Evolutionary conservation across 129 eudicot species (phyloP).

Genomic region (Lonicera japonica): DNA sequence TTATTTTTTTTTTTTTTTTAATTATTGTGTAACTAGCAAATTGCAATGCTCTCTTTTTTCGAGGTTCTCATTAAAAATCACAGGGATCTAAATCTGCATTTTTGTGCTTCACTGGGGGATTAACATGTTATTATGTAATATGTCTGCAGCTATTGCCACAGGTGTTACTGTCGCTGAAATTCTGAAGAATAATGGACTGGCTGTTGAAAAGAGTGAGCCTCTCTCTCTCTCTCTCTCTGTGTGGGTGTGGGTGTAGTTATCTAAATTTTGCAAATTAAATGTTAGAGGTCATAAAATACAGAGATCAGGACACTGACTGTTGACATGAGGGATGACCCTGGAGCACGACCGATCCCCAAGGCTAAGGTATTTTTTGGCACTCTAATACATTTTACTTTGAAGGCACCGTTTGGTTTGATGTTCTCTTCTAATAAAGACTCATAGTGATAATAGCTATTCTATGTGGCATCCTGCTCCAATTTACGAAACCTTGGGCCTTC

Average conservation of each 20-base stretch:
- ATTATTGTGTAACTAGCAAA: background rate
- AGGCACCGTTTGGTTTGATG: too few relatives aligned
- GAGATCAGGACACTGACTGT: conserved; percentile 48
- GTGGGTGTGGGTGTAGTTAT: too few relatives aligned
- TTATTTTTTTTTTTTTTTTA: too few relatives aligned
- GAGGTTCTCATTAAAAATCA: background rate
- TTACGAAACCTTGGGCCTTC: too few relatives aligned
- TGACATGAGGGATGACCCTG: conserved; percentile 47
- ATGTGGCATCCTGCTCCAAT: too few relatives aligned
- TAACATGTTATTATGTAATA: background rate
- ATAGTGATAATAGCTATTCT: too few relatives aligned
- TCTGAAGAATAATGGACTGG: conserved; percentile 54
- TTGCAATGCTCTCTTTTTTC: background rate
- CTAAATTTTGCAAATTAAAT: background rate
- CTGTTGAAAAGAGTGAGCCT: conserved; percentile 40
- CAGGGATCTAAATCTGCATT: background rate
- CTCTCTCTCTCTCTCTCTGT: background rate
- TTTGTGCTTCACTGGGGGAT: background rate
- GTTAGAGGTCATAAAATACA: background rate
- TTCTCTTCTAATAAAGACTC: too few relatives aligned
- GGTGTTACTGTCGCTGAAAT: conserved; percentile 54
- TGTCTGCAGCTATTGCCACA: conserved; percentile 48
- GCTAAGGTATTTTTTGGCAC: conserved; percentile 39
- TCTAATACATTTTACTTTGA: background rate
- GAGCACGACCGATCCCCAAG: conserved; percentile 45